Evolutionary conservation across 2,329 filamentous ascomycete genomes (phyloP).

Genomic region (Colletotrichum sp.): DNA sequence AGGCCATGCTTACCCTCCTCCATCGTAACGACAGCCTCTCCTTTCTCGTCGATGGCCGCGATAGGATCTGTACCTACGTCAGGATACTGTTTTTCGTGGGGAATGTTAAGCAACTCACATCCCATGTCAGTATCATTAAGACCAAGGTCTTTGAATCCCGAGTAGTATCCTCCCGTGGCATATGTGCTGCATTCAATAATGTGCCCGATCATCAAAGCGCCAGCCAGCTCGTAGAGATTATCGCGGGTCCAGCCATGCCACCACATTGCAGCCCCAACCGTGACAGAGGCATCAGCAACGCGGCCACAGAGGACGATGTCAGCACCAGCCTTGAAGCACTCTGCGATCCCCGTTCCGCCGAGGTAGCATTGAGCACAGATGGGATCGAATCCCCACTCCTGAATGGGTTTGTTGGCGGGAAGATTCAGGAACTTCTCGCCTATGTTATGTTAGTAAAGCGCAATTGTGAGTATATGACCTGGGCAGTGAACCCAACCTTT

Average conservation of each 20-base stretch:
- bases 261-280: conserved; percentile 56
- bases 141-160: conserved; percentile 30
- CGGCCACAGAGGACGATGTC: conserved; percentile 48
- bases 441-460: background rate
- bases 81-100: background rate
- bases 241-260: conserved; percentile 43
- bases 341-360: conserved; percentile 51
- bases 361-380: conserved; percentile 47
- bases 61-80: background rate
- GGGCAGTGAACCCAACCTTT: background rate
- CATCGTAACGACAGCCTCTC: background rate
- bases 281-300: conserved; percentile 48
- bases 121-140: conserved; percentile 23
- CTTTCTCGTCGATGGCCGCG: background rate
- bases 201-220: conserved; percentile 26
- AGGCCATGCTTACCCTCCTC: conserved; percentile 39
- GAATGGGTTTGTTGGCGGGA: conserved; percentile 26
- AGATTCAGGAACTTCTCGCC: background rate
- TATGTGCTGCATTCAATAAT: conserved; percentile 29
- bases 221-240: conserved; percentile 24
- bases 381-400: conserved; percentile 32
- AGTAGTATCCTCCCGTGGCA: conserved; percentile 35
- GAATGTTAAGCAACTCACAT: conserved; percentile 5
- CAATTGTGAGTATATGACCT: background rate
- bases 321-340: conserved; percentile 40